Conservation (phyloP, 352 stramenopile species). For the Globisporangium heterothallicum region DNA sequence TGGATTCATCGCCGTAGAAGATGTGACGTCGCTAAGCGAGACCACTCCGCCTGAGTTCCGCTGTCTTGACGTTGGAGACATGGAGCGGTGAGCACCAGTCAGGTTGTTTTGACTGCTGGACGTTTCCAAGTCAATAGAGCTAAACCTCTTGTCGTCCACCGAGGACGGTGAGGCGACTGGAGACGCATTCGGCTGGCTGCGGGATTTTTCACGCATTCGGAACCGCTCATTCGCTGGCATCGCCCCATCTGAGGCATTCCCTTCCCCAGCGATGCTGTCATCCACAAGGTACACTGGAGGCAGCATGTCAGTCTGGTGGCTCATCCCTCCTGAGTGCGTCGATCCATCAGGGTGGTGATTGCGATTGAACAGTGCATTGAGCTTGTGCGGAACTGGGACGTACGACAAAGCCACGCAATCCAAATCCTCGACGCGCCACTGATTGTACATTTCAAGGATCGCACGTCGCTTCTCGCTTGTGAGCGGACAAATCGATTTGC, state of each 20-base stretch:
- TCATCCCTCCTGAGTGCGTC: neutral
- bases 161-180: constrained; percentile 26
- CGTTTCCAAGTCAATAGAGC: constrained; percentile 4
- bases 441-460: constrained; percentile 87
- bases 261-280: constrained; percentile 35
- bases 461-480: constrained; percentile 69
- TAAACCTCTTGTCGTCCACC: constrained; percentile 13
- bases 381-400: constrained; percentile 68
- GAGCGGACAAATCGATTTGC: constrained; percentile 82
- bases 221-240: neutral
- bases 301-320: constrained; percentile 22
- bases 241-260: neutral
- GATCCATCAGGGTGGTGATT: neutral
- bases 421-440: constrained; percentile 84
- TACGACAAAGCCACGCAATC: constrained; percentile 84
- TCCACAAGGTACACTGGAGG: constrained; percentile 82
- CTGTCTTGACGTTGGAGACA: constrained; percentile 8
- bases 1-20: constrained; percentile 37
- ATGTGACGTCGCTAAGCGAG: constrained; percentile 43
- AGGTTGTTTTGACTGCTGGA: neutral
- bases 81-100: neutral
- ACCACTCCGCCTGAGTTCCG: constrained; percentile 4
- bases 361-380: constrained; percentile 47
- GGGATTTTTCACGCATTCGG: neutral
- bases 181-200: constrained; percentile 12